Evolutionary conservation across 768 basidiomycete species (phyloP).

Genomic region (Lentinus tigrinus): DNA sequence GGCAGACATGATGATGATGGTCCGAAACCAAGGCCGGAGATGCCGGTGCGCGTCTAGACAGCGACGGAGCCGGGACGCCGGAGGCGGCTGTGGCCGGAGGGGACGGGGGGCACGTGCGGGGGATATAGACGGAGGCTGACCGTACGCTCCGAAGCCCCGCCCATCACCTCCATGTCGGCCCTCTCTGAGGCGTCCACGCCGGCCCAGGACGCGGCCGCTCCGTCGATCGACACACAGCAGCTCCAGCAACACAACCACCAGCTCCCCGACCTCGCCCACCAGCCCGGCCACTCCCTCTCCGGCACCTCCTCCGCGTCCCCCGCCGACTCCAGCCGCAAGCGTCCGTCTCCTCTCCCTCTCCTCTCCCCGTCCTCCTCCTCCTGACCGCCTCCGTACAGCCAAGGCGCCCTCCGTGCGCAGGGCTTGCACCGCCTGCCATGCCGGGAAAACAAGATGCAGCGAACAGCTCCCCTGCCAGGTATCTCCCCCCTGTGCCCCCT

Average conservation of each 20-base stretch:
- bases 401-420: conserved; percentile 81
- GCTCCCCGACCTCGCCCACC: conserved; percentile 34
- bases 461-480: conserved; percentile 84
- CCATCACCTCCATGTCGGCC: conserved; percentile 69
- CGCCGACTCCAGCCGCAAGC: conserved; percentile 49
- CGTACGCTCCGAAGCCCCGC: conserved; percentile 25
- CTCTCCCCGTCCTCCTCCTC: conserved; percentile 8
- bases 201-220: conserved; percentile 60
- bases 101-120: conserved; percentile 11
- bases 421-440: conserved; percentile 78
- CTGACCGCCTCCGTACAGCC: conserved; percentile 41
- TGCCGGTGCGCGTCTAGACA: conserved; percentile 1
- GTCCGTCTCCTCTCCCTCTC: conserved; percentile 39
- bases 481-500: conserved; percentile 15
- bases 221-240: conserved; percentile 60
- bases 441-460: conserved; percentile 81
- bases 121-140: not conserved
- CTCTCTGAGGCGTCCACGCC: conserved; percentile 69
- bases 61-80: not conserved
- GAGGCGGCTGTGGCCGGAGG: conserved; percentile 1
- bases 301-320: conserved; percentile 23
- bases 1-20: conserved; percentile 16
- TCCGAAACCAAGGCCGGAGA: conserved; percentile 4
- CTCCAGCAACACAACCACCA: conserved; percentile 40
- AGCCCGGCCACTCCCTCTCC: conserved; percentile 33